Percentiles rank a stretch among this genome's conserved stretches.
Conservation (phyloP, 306 rosid genomes). For the Lathyrus oleraceus region DNA sequence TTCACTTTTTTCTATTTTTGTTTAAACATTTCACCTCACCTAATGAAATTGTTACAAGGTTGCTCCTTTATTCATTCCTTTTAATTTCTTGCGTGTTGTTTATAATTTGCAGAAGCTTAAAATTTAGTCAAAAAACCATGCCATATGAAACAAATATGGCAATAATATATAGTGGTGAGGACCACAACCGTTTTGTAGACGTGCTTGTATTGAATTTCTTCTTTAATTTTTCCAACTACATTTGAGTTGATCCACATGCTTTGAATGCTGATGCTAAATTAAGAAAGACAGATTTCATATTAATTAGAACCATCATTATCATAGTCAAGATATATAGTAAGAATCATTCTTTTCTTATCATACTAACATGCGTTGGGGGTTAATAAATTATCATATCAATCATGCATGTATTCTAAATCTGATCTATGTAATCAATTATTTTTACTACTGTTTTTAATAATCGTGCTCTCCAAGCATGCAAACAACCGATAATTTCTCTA, state of each 20-base stretch:
- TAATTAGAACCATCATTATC: slow-evolving; percentile 13
- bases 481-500: no score
- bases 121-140: neutral
- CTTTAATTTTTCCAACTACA: slow-evolving; percentile 27
- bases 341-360: neutral
- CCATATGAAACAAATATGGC: slow-evolving; percentile 5
- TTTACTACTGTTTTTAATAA: no score
- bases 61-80: neutral
- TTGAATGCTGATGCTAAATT: slow-evolving; percentile 31
- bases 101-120: slow-evolving; percentile 7
- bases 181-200: slow-evolving; percentile 22
- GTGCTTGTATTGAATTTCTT: slow-evolving; percentile 28
- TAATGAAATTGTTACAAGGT: neutral
- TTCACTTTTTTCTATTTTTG: slow-evolving; percentile 36
- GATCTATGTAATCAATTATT: neutral
- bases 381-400: neutral
- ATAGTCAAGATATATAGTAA: neutral
- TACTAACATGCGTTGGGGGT: neutral
- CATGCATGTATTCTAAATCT: neutral
- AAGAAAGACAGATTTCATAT: slow-evolving; percentile 10
- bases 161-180: slow-evolving; percentile 4
- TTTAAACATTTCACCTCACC: slow-evolving; percentile 38
- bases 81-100: slow-evolving; percentile 34
- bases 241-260: slow-evolving; percentile 36
- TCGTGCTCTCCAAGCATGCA: no score